Evolutionary conservation across 352 stramenopile genomes (phyloP).

Genomic region (Pythium folliculosum): DNA sequence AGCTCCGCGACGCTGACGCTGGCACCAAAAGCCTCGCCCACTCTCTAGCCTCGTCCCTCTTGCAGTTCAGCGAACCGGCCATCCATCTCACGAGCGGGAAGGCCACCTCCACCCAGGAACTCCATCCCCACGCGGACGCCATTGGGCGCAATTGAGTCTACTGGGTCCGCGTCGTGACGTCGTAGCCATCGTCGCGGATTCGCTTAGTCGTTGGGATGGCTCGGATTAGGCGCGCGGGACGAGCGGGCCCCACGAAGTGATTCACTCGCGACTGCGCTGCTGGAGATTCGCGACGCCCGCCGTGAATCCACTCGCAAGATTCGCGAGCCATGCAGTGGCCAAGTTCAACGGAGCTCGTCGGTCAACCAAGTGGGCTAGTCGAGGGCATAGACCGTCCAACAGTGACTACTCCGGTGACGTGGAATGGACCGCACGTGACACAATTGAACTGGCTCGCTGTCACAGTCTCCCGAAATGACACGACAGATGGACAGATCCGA

Average conservation of each 20-base stretch:
- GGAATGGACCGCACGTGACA: background rate
- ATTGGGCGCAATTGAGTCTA: too few species aligned
- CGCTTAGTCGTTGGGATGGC: background rate
- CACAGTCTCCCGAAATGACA: slow-evolving; percentile 1
- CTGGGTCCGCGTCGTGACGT: background rate
- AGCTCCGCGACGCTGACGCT: too few species aligned
- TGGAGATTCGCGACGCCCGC: background rate
- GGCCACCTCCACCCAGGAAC: too few species aligned
- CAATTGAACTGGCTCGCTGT: slow-evolving; percentile 4
- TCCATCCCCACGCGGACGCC: too few species aligned
- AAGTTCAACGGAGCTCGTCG: slow-evolving; percentile 2
- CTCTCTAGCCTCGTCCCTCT: background rate
- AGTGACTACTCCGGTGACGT: background rate
- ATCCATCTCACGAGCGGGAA: too few species aligned
- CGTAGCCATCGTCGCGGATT: background rate
- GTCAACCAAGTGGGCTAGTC: slow-evolving; percentile 2
- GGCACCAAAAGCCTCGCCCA: too few species aligned
- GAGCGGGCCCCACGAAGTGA: too few species aligned
- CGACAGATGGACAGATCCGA: background rate
- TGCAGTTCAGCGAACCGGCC: background rate
- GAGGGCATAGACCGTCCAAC: background rate
- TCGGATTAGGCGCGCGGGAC: background rate
- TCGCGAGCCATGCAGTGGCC: background rate
- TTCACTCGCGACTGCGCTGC: too few species aligned
- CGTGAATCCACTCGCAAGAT: slow-evolving; percentile 1